Evolutionary conservation across 495 filamentous ascomycete species (phyloP).

Genomic region (Talaromyces proteolyticus): DNA sequence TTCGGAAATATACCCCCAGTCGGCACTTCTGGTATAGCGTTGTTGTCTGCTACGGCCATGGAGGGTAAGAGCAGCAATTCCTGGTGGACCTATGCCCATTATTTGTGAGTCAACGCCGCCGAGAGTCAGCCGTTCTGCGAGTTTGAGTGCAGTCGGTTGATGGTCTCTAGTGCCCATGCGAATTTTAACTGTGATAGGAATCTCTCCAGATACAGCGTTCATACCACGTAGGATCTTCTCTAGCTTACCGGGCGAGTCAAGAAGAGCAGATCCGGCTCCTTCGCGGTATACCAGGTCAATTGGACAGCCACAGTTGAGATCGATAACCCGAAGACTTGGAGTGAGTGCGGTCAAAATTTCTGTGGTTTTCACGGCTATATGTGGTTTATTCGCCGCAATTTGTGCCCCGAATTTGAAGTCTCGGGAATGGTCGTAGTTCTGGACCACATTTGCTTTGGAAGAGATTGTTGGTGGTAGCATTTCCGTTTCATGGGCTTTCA

Average conservation of each 20-base stretch:
- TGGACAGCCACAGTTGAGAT: conserved; percentile 94
- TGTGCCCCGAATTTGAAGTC: conserved; percentile 89
- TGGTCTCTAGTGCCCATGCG: conserved; percentile 83
- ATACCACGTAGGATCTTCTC: conserved; percentile 92
- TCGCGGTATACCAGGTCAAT: conserved; percentile 86
- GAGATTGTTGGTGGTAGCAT: conserved; percentile 53
- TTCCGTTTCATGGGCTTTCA: conserved; percentile 85
- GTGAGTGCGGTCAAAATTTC: conserved; percentile 71
- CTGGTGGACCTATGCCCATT: conserved; percentile 58
- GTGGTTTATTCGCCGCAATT: conserved; percentile 84
- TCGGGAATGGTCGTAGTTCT: conserved; percentile 72
- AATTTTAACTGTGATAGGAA: conserved; percentile 91
- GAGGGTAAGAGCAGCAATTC: conserved; percentile 87
- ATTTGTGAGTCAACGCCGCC: conserved; percentile 63
- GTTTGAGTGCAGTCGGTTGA: conserved; percentile 70
- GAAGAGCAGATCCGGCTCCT: conserved; percentile 89
- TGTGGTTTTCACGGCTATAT: conserved; percentile 78
- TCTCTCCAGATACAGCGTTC: conserved; percentile 81
- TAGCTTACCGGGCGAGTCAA: conserved; percentile 75
- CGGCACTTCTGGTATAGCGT: conserved; percentile 80
- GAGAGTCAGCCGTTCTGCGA: conserved; percentile 76
- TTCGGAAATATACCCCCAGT: conserved; percentile 92
- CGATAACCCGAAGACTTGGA: conserved; percentile 79
- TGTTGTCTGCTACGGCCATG: conserved; percentile 93
- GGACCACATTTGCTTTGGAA: conserved; percentile 43